Evolutionary conservation across 2,329 filamentous ascomycete genomes (phyloP), one percentile per base, ranked within the genome.

Genomic region (Pseudocercospora pini-densiflorae): DNA sequence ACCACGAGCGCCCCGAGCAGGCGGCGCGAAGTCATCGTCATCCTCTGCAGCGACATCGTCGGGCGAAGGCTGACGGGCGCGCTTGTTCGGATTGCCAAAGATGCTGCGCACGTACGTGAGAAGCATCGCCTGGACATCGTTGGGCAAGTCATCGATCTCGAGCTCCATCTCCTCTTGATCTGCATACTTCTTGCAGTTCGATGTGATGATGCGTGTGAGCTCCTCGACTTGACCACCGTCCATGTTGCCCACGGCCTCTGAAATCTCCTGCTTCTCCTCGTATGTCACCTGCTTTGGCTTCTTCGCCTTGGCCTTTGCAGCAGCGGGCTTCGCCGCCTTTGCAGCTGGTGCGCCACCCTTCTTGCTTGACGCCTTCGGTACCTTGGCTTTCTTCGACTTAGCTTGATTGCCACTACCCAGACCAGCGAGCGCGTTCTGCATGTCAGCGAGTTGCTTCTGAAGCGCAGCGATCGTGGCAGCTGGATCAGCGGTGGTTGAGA

Each of bases 211-310:
- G 66, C 91, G 88, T 33, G 97, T 92, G 0, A 94, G 93, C 71
- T 89, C 88, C 59, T 90, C 87, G 75, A 97, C 90, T 71, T 92
- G 89, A n/a, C 85, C 84, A 59, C 91, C 90, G 19, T 93, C 89
- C 64, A 98, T 88, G 68, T 90, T 89, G 64, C 63, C 66, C 21
- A 74, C 72, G 2, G 73, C 74, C 49, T 74, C 75, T 1, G 93
- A 94, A 65, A 99, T 96, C 71, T 94, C 88, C 65, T 95, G 92
- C 83, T 98, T 98, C 80, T 99, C 93, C 3, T 90, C 85, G 66
- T 90, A 87, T 7, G 88, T 90, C 53, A 93, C 88, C 75, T 92
- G 87, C 62, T 86, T 86, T 66, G 86, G 79, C 78, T 91, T 92
- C 76, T 86, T 86, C 75, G 86, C 86, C 31, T 80, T 74, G 45